Base-by-base conservation (phyloP, 2,329 filamentous ascomycete species). In the Xylariaceae sp. region DNA sequence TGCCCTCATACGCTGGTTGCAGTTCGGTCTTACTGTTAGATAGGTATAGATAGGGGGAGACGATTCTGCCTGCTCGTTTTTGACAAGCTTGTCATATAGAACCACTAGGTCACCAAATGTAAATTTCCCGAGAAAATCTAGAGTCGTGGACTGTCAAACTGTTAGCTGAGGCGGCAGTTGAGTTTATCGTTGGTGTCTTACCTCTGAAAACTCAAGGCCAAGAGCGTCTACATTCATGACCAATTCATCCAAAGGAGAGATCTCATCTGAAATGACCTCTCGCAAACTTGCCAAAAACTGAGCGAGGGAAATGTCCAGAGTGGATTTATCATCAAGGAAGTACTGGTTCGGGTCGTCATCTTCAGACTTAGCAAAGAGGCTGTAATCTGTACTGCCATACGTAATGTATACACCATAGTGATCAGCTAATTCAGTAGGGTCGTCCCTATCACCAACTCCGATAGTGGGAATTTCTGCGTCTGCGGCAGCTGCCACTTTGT, bases 221-320 rank as follows among this genome's bases (percentile, higher is more conserved):
- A 73, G 60, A 12, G 69, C 69, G 53, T 73, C 71, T 37, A 73
- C 63, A 50, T 69, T 63, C 64, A 73, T 61, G 29, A 70, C 68
- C 40, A 73, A 53, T 49, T 73, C 71, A 54, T 73, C 70, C 12
- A 73, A 56, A 45, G 69, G 69, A 33, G 70, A 73, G n/a, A 73
- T 60, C 39, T 73, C 71, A 17, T 71, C 67, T 5, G 67, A 65
- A 41, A 73, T 65, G 3, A 73, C 67, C 26, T 69, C 66, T 12
- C 71, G 69, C 49, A 73, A 52, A 47, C 64, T 70, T 6, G 65
- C 61, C 28, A 73, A 21, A 23, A 73, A 71, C 17, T 66, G 57
- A 21, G 49, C 24, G 9, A 73, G 62, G 8, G 68, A 50, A 21
- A 66, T 23, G 6, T 71, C 64, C 11, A 73, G 51, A 3, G 64